These are phyloP conservation scores for Drechslerella coelobrocha DNA, from an alignment of 2,329 filamentous ascomycete species.

Conservation along the genomic window DNA sequence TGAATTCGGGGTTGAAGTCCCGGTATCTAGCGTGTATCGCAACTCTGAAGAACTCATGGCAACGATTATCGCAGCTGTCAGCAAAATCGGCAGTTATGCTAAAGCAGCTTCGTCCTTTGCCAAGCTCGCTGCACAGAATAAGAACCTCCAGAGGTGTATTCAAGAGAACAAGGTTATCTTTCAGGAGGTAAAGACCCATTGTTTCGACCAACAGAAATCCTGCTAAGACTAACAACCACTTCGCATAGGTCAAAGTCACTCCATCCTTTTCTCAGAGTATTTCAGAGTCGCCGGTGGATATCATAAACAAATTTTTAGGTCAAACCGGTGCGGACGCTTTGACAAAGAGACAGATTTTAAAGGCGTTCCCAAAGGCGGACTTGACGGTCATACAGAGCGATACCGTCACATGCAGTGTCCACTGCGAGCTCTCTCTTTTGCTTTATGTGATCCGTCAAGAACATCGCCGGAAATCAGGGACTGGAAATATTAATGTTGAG, in stretches of 20 bases:
- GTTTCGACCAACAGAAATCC: background rate
- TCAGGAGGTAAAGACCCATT: constrained; percentile 15
- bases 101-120: constrained; percentile 7
- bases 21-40: constrained; percentile 7
- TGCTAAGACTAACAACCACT: too few species aligned
- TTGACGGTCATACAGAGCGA: background rate
- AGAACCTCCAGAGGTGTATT: constrained; percentile 16
- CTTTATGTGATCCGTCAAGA: constrained; percentile 9
- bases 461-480: background rate
- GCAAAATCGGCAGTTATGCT: constrained; percentile 9
- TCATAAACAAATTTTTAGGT: constrained; percentile 16
- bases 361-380: background rate
- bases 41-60: constrained; percentile 31
- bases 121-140: background rate
- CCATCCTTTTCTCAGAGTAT: background rate
- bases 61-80: constrained; percentile 13
- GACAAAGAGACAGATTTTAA: constrained; percentile 3
- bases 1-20: constrained; percentile 6
- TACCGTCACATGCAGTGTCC: constrained; percentile 8
- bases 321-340: constrained; percentile 4
- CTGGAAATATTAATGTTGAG: background rate
- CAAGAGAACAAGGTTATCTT: constrained; percentile 6
- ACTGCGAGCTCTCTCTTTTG: constrained; percentile 19
- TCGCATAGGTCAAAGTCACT: constrained; percentile 1
- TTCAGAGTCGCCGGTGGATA: constrained; percentile 16